phyloP scores from a whole-genome alignment of 2,329 filamentous ascomycete genomes.

The Magnaporthiopsis poae region DNA sequence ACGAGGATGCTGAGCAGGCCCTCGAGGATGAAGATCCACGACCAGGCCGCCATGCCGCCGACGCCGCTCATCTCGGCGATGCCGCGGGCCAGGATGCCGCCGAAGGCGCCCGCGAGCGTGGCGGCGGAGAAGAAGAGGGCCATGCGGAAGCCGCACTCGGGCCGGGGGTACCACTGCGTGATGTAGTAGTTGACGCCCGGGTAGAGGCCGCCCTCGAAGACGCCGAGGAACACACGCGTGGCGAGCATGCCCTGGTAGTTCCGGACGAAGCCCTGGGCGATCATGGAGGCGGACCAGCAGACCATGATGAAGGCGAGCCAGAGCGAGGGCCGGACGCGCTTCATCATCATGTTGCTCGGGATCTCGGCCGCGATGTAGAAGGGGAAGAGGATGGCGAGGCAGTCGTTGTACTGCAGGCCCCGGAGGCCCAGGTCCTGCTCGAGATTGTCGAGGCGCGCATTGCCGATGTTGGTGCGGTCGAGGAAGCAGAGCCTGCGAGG shows the following conservation, averaged over 20 bases:
- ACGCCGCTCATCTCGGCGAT: slow-evolving; percentile 13
- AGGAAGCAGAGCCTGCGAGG: slow-evolving; percentile 25
- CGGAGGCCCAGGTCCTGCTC: slow-evolving; percentile 48
- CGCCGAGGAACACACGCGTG: slow-evolving; percentile 52
- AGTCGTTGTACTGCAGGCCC: slow-evolving; percentile 54
- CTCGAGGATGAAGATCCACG: slow-evolving; percentile 50
- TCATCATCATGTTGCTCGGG: slow-evolving; percentile 54
- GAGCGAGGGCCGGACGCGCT: slow-evolving; percentile 48
- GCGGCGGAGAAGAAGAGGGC: slow-evolving; percentile 13
- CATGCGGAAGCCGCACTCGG: slow-evolving; percentile 12
- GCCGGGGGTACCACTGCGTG: slow-evolving; percentile 12
- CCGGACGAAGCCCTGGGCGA: slow-evolving; percentile 61
- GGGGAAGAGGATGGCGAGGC: slow-evolving; percentile 55
- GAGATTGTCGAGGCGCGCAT: slow-evolving; percentile 56
- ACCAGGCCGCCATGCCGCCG: slow-evolving; percentile 42
- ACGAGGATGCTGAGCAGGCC: slow-evolving; percentile 17
- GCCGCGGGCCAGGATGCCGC: slow-evolving; percentile 13
- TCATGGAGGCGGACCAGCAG: slow-evolving; percentile 5
- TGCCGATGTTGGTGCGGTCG: slow-evolving; percentile 65
- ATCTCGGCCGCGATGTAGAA: slow-evolving; percentile 53
- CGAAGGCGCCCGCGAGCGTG: slow-evolving; percentile 11
- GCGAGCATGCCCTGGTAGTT: slow-evolving; percentile 61
- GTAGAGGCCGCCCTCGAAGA: slow-evolving; percentile 66
- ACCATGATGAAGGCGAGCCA: slow-evolving; percentile 41
- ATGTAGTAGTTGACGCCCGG: slow-evolving; percentile 39